phyloP scores from a whole-genome alignment of 768 basidiomycete species.

The Tulasnella sp. region DNA sequence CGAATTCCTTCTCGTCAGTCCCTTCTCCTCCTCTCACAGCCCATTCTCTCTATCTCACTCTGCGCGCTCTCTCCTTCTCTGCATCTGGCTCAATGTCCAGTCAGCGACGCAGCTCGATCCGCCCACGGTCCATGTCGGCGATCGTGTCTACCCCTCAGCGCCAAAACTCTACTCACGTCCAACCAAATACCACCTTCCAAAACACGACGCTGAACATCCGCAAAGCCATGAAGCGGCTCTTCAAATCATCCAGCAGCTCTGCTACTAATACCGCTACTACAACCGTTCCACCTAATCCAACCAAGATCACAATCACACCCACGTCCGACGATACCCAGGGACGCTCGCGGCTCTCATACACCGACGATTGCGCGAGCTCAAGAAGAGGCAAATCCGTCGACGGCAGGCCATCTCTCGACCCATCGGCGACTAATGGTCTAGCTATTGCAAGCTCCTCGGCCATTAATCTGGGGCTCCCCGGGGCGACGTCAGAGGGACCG shows the following conservation, averaged over 20 bases:
- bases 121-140: background rate
- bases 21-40: background rate
- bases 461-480: too few species aligned
- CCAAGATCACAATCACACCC: background rate
- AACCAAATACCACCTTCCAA: background rate
- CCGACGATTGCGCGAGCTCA: background rate
- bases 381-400: background rate
- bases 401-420: background rate
- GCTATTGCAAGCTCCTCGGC: too few species aligned
- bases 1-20: background rate
- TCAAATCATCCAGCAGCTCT: background rate
- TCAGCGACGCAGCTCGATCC: background rate
- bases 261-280: background rate
- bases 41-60: background rate
- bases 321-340: background rate
- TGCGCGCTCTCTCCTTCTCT: background rate
- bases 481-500: too few species aligned
- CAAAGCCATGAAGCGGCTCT: slow-evolving; percentile 9
- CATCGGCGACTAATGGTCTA: too few species aligned
- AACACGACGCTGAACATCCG: background rate
- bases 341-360: background rate
- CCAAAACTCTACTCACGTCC: background rate
- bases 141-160: background rate
- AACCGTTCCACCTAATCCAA: background rate
- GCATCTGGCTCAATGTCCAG: background rate